A percentile compares a stretch with the other conserved stretches of the same genome.
These are phyloP conservation scores for Beauveria varroae DNA, from an alignment of 2,329 filamentous ascomycete species.

Conservation along the genomic window DNA sequence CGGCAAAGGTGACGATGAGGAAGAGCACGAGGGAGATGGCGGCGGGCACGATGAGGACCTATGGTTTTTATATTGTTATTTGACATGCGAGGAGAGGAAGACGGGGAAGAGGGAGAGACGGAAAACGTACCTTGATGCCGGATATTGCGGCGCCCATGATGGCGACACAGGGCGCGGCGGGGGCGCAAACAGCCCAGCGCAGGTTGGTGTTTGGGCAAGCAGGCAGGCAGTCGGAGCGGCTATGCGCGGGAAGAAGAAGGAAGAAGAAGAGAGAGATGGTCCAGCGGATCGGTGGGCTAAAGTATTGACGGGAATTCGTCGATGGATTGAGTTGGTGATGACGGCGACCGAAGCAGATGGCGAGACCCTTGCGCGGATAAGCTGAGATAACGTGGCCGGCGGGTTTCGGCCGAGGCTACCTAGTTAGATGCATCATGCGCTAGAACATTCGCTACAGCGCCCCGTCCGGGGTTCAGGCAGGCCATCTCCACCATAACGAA, in stretches of 20 bases:
- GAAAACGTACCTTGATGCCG: constrained; percentile 27
- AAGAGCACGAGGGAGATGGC: constrained; percentile 64
- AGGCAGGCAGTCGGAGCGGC: neutral
- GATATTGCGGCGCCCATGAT: constrained; percentile 27
- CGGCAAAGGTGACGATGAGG: constrained; percentile 54
- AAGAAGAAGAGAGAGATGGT: neutral
- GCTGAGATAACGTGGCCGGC: neutral
- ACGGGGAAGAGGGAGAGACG: neutral
- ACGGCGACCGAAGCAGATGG: neutral
- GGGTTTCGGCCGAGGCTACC: neutral
- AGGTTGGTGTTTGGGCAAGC: neutral
- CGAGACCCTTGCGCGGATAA: neutral
- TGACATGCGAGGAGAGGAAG: neutral
- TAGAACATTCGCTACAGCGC: neutral
- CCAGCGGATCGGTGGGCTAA: neutral
- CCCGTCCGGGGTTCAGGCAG: too few relatives aligned
- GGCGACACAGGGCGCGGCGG: neutral
- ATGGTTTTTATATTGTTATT: neutral
- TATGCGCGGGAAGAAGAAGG: neutral
- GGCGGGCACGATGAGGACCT: constrained; percentile 66
- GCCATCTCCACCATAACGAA: too few relatives aligned
- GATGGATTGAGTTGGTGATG: neutral
- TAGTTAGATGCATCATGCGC: neutral
- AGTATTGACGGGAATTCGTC: neutral
- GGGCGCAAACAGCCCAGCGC: too few relatives aligned